These are phyloP conservation scores for Vaccinium myrtillus DNA, from an alignment of 148 eudicot genomes.

Conservation along the genomic window DNA sequence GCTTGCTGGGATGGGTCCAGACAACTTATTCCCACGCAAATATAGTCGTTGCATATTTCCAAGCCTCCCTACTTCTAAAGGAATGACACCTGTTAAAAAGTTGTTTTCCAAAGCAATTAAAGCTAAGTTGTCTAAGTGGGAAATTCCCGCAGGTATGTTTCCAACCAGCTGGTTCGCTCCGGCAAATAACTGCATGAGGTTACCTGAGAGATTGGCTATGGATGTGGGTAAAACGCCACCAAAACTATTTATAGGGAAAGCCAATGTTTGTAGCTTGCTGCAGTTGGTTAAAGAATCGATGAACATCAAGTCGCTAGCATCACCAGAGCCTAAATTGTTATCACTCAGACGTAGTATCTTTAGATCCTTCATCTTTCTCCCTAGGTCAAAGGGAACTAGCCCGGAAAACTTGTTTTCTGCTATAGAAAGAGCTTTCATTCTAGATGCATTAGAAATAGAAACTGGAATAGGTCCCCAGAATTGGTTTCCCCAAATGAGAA, in stretches of 20 bases:
- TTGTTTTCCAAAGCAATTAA: not conserved
- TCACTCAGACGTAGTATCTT: not conserved
- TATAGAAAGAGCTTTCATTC: not conserved
- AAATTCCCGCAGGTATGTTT: slow-evolving; percentile 10
- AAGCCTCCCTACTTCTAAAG: slow-evolving; percentile 23
- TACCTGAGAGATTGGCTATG: slow-evolving; percentile 14
- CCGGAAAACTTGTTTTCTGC: not conserved
- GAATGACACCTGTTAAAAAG: slow-evolving; percentile 13
- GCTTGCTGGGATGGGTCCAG: slow-evolving; percentile 14
- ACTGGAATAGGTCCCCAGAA: not conserved
- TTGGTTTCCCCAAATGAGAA: not conserved
- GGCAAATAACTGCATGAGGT: not conserved
- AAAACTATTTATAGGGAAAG: not conserved
- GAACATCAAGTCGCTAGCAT: not conserved
- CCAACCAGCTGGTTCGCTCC: not conserved
- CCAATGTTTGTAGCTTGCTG: not conserved
- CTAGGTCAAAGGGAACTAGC: not conserved
- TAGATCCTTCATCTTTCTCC: not conserved
- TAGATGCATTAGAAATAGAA: not conserved
- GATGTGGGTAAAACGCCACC: slow-evolving; percentile 15
- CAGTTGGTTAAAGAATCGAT: not conserved
- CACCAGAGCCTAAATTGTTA: not conserved
- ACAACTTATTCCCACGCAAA: not conserved
- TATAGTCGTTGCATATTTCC: not conserved
- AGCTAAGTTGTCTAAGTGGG: slow-evolving; percentile 15